Conservation (phyloP, 2,329 filamentous ascomycete species). For the Zymoseptoria crescenta region DNA sequence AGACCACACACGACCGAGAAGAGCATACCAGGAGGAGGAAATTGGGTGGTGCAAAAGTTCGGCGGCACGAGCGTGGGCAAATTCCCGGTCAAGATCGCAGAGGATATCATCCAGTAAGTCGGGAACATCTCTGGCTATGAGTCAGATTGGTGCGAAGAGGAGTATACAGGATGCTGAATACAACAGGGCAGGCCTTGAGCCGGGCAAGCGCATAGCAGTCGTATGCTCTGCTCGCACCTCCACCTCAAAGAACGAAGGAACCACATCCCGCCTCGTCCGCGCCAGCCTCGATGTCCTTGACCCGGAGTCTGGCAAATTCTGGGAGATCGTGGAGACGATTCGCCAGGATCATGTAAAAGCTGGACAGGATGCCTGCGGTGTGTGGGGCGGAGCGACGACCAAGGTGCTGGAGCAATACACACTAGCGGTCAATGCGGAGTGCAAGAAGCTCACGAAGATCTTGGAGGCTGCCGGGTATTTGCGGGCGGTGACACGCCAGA, state of each 20-base stretch:
- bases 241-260: conserved; percentile 88
- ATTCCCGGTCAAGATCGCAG: conserved; percentile 57
- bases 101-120: conserved; percentile 54
- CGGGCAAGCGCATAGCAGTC: conserved; percentile 69
- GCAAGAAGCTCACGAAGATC: conserved; percentile 69
- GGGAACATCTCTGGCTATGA: background rate
- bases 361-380: conserved; percentile 43
- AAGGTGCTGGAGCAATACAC: conserved; percentile 49
- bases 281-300: conserved; percentile 38
- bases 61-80: conserved; percentile 94
- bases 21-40: conserved; percentile 41
- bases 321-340: conserved; percentile 70
- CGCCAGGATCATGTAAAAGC: conserved; percentile 73
- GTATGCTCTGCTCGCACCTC: conserved; percentile 94
- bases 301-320: conserved; percentile 49
- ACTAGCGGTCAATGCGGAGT: conserved; percentile 67
- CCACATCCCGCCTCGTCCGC: conserved; percentile 66
- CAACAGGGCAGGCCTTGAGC: conserved; percentile 40
- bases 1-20: conserved; percentile 39
- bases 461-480: conserved; percentile 54
- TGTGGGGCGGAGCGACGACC: conserved; percentile 19
- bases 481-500: conserved; percentile 44
- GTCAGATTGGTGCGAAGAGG: background rate
- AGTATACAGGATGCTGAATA: conserved; percentile 17
- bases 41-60: conserved; percentile 90